Evolutionary conservation across 805 yeast genomes (phyloP), one percentile per base, ranked within the genome.

Genomic region (Allodekkera sacchari): DNA sequence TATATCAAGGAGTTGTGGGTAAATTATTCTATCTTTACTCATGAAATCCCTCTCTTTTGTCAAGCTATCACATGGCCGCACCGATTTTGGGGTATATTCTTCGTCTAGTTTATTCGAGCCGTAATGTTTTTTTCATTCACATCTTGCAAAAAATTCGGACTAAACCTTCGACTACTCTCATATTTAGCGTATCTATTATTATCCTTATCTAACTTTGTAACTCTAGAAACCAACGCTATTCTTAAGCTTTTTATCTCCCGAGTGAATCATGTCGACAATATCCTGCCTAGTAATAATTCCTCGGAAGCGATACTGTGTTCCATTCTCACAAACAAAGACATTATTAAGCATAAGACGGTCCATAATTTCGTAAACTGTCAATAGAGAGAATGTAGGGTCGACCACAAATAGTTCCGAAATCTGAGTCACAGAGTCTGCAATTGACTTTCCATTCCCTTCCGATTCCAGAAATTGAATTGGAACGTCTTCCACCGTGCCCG

Each of bases 271-370:
- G 8, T 37, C 34, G 7, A 45, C 41, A 26, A 55, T 22, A 32
- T 61, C 66, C 16, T 46, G 48, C 30, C 55, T 47, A 12, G 64
- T 57, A 14, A 66, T 35, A 7, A 63, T 22, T 3, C 72, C 71
- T 29, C 43, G 42, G 14, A 64, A 41, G 7, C 26, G 15, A 8
- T 20, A 15, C 17, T 36, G 30, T 22, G 44, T 39, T 18, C 38
- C 44, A 19, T 29, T 55, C 39, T 28, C 48, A 37, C 50, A 62
- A 29, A 50, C 60, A 35, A 50, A 51, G 33, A 43, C 48, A 25
- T 46, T 37, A 2, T 44, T 42, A 11, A 63, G 35, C 6, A 65
- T 65, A 41, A 67, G 39, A 29, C 55, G 54, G 35, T 59, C 59
- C 31, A 67, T 57, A 34, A 63, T 48, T 26, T 53, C 54, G 26